Evolutionary conservation across 805 yeast species (phyloP).

Genomic region (Metschnikowia gruessii): DNA sequence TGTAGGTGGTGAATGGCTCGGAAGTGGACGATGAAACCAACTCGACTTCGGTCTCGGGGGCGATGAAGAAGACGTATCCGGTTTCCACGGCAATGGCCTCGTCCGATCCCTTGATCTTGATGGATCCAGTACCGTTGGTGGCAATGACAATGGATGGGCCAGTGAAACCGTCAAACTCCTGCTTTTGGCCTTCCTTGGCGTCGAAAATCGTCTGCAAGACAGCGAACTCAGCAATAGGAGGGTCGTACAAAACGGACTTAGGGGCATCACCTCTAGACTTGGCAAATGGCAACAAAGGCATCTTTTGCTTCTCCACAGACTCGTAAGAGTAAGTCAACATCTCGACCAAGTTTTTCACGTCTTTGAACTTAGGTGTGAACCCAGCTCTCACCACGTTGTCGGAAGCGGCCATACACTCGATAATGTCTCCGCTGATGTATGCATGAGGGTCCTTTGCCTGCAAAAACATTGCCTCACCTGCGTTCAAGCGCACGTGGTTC

Average conservation of each 20-base stretch:
- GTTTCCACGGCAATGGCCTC: conserved; percentile 46
- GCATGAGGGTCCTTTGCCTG: conserved; percentile 99
- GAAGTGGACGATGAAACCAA: conserved; percentile 49
- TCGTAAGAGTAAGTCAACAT: conserved; percentile 90
- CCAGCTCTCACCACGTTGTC: conserved; percentile 99
- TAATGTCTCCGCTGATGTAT: conserved; percentile 93
- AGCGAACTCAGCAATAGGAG: conserved; percentile 95
- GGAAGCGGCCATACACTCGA: conserved; percentile 99
- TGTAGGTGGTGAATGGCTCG: conserved; percentile 66
- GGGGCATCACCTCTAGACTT: conserved; percentile 64
- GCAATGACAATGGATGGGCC: conserved; percentile 90
- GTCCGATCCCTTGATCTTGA: conserved; percentile 42
- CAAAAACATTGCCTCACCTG: conserved; percentile 96
- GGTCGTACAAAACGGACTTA: conserved; percentile 70
- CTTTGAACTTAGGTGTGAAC: conserved; percentile 98
- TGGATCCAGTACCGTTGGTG: conserved; percentile 74
- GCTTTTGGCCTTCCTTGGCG: conserved; percentile 44
- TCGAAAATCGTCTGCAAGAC: conserved; percentile 80
- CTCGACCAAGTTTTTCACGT: conserved; percentile 81
- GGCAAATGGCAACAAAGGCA: conserved; percentile 59
- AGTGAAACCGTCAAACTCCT: conserved; percentile 56
- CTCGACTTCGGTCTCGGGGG: conserved; percentile 68
- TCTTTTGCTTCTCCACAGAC: conserved; percentile 89
- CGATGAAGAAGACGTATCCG: conserved; percentile 83
- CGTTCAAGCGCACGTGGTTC: conserved; percentile 76